A percentile compares a stretch with the other conserved stretches of the same genome.
phyloP scores from a whole-genome alignment of 2,329 filamentous ascomycete species.

The Coniochaeta sp. region DNA sequence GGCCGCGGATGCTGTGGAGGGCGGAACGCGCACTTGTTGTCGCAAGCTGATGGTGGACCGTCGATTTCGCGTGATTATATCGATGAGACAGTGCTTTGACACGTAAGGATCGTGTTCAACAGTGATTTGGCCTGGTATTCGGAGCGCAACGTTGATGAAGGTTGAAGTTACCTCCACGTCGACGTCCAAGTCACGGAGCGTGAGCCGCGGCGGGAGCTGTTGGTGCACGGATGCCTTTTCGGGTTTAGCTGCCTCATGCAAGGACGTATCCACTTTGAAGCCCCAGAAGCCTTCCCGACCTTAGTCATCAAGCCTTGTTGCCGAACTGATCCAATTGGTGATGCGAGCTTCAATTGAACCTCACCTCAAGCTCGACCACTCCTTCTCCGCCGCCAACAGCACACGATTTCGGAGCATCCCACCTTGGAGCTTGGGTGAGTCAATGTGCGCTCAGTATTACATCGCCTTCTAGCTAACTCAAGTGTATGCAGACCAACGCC shows the following conservation, averaged over 20 bases:
- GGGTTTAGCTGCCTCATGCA: not conserved
- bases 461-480: conserved; percentile 6
- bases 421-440: not conserved
- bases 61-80: not conserved
- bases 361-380: not conserved
- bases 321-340: not conserved
- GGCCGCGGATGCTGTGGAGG: not conserved
- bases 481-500: conserved; percentile 9
- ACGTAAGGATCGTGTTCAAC: not conserved
- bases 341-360: not conserved
- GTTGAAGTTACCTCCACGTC: not conserved
- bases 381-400: conserved; percentile 5
- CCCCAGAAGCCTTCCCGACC: not conserved
- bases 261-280: not conserved
- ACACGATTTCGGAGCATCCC: conserved; percentile 4
- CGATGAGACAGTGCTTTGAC: not conserved
- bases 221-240: not conserved
- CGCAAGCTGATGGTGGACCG: not conserved
- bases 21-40: not conserved
- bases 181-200: not conserved
- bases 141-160: not conserved
- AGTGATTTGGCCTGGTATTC: not conserved
- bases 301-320: not conserved
- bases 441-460: not conserved
- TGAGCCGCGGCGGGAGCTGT: not conserved